Conservation (phyloP, 345 rosid species). For the Eucalyptus cloeziana region DNA sequence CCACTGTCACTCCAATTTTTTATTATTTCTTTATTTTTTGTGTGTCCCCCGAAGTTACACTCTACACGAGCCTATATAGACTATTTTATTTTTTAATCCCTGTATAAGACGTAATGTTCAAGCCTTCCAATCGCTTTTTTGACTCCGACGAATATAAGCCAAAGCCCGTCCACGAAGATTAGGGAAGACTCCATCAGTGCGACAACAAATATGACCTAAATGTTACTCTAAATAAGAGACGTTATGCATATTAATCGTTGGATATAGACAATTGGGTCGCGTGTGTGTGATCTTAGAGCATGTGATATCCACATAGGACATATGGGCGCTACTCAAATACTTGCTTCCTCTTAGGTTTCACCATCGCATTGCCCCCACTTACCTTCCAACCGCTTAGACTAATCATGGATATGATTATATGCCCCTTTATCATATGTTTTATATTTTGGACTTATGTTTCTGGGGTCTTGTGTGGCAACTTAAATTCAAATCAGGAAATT, state of each 20-base stretch:
- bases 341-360: neutral
- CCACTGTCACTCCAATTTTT: neutral
- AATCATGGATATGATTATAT: neutral
- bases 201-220: neutral
- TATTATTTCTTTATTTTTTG: no score
- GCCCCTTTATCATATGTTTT: neutral
- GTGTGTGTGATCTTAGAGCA: neutral
- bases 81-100: neutral
- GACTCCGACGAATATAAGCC: neutral
- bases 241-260: neutral
- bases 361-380: neutral
- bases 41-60: neutral
- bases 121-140: neutral
- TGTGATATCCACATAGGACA: neutral
- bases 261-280: no score
- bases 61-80: neutral
- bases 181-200: neutral
- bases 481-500: neutral
- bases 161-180: neutral
- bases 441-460: neutral
- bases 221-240: neutral
- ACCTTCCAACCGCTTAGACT: neutral
- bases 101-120: neutral
- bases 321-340: neutral
- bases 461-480: neutral